These are phyloP conservation scores for Rosa multiflora DNA, from an alignment of 306 rosid species.

Conservation along the genomic window DNA sequence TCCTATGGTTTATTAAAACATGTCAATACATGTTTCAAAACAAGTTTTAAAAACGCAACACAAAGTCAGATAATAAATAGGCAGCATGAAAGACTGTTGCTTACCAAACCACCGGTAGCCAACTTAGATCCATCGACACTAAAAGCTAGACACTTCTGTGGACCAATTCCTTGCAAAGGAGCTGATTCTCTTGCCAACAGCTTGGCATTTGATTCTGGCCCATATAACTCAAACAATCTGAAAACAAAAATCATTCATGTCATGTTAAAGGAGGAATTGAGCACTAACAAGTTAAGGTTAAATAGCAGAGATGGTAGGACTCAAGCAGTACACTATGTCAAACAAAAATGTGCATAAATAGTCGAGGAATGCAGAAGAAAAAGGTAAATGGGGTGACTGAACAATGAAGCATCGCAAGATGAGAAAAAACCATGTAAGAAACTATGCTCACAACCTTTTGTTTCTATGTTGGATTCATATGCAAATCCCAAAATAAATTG, in stretches of 20 bases:
- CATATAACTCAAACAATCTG: conserved; percentile 73
- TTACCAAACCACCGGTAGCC: conserved; percentile 87
- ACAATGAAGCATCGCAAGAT: neutral
- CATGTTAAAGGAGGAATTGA: neutral
- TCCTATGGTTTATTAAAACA: conserved; percentile 47
- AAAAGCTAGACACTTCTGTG: conserved; percentile 71
- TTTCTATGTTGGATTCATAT: neutral
- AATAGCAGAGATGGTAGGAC: conserved; percentile 3
- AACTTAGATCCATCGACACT: conserved; percentile 92
- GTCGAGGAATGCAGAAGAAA: neutral
- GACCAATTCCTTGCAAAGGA: conserved; percentile 55
- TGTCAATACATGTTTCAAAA: conserved; percentile 1
- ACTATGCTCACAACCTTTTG: neutral
- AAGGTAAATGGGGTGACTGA: neutral
- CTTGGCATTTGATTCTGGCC: conserved; percentile 49
- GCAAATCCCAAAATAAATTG: neutral
- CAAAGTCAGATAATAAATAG: conserved; percentile 11
- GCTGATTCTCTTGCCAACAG: conserved; percentile 61
- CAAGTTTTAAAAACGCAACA: neutral
- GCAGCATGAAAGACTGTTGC: conserved; percentile 24
- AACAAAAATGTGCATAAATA: neutral
- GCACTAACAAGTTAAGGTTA: conserved; percentile 8
- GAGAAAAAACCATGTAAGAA: neutral
- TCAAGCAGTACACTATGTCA: neutral
- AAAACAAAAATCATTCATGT: conserved; percentile 1